These are phyloP conservation scores for Stagonosporopsis vannaccii DNA, from an alignment of 2,329 filamentous ascomycete genomes.

Conservation along the genomic window DNA sequence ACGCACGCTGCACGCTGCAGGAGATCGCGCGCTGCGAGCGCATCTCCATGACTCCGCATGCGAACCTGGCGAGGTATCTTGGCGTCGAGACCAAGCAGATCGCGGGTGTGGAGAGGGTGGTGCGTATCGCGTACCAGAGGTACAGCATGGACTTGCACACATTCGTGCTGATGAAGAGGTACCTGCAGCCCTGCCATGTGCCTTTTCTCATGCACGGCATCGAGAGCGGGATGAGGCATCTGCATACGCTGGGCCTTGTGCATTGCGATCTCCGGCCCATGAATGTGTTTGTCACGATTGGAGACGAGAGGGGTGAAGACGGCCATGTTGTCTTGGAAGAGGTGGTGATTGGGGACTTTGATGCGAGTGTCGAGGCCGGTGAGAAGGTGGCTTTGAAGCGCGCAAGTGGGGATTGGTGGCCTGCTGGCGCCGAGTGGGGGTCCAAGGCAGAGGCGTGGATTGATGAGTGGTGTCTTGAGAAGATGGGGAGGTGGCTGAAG, in stretches of 20 bases:
- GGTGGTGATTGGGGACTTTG: constrained; percentile 10
- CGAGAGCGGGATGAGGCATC: background rate
- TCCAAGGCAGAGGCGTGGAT: background rate
- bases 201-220: background rate
- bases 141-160: constrained; percentile 13
- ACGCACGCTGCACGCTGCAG: background rate
- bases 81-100: constrained; percentile 1
- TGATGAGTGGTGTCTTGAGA: constrained; percentile 8
- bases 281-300: constrained; percentile 1
- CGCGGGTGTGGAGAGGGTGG: background rate
- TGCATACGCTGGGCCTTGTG: constrained; percentile 5
- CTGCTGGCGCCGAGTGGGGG: background rate
- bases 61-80: constrained; percentile 10
- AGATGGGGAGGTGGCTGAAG: constrained; percentile 6
- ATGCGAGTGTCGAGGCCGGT: constrained; percentile 3
- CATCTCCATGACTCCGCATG: background rate
- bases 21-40: background rate
- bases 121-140: constrained; percentile 8
- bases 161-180: background rate
- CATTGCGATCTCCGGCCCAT: constrained; percentile 14
- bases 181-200: background rate
- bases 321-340: background rate
- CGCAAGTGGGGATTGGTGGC: constrained; percentile 4
- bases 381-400: constrained; percentile 5
- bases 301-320: background rate